A percentile compares a stretch with the other conserved stretches of the same genome.
phyloP scores from a whole-genome alignment of 163 green algal genomes.

The Scenedesmus sp. region DNA sequence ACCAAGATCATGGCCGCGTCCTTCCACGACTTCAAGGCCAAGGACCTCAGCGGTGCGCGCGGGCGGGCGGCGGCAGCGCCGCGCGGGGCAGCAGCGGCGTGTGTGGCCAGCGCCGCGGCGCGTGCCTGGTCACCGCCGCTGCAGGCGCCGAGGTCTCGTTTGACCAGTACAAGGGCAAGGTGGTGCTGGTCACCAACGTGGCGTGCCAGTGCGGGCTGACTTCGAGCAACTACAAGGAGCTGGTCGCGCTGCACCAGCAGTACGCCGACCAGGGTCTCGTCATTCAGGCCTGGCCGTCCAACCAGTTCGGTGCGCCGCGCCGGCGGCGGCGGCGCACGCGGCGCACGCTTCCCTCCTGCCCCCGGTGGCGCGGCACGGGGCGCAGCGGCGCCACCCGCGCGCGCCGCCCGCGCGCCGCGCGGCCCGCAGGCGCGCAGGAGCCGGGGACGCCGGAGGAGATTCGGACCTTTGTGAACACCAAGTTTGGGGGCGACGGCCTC shows the following conservation, averaged over 20 bases:
- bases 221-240: conserved; percentile 47
- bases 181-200: conserved; percentile 49
- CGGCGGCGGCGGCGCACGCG: too few species aligned
- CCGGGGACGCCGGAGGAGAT: conserved; percentile 45
- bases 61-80: neutral
- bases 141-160: conserved; percentile 40
- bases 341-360: too few species aligned
- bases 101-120: conserved; percentile 7
- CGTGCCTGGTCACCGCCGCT: neutral
- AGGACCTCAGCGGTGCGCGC: conserved; percentile 38
- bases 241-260: conserved; percentile 61
- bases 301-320: conserved; percentile 64
- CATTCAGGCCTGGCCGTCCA: conserved; percentile 62
- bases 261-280: conserved; percentile 56
- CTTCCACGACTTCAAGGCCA: conserved; percentile 31
- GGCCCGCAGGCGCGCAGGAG: too few species aligned
- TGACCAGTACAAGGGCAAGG: conserved; percentile 39
- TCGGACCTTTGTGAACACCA: conserved; percentile 54
- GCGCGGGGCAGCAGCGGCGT: neutral
- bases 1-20: conserved; percentile 19
- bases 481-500: conserved; percentile 45
- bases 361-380: too few species aligned
- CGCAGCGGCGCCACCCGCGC: neutral
- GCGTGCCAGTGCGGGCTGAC: conserved; percentile 47
- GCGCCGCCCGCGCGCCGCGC: too few species aligned